A percentile compares a stretch with the other conserved stretches of the same genome.
phyloP scores from a whole-genome alignment of 495 filamentous ascomycete species.

The Podospora anserina region DNA sequence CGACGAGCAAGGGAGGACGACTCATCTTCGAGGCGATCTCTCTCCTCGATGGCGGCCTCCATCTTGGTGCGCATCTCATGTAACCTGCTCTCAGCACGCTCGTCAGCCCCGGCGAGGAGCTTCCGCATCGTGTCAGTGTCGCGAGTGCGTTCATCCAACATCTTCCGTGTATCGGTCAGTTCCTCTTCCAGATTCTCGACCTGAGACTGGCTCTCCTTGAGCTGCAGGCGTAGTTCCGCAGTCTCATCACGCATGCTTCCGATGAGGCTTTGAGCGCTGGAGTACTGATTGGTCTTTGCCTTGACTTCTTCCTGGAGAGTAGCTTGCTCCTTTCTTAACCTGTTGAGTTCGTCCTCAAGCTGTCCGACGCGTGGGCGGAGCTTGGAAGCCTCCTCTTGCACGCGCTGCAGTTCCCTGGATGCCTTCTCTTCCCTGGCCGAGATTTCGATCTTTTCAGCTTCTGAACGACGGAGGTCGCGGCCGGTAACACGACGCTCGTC shows the following conservation, averaged over 20 bases:
- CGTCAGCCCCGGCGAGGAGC: conserved; percentile 80
- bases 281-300: conserved; percentile 80
- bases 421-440: conserved; percentile 66
- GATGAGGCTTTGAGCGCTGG: conserved; percentile 78
- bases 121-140: conserved; percentile 95
- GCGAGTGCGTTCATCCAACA: conserved; percentile 87
- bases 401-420: conserved; percentile 61
- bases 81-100: conserved; percentile 71
- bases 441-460: conserved; percentile 74
- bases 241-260: conserved; percentile 90
- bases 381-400: conserved; percentile 64
- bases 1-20: conserved; percentile 71
- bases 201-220: conserved; percentile 82
- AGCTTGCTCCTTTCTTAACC: conserved; percentile 60
- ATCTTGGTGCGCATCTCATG: conserved; percentile 87
- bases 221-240: conserved; percentile 82
- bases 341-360: conserved; percentile 66
- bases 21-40: conserved; percentile 90
- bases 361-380: conserved; percentile 62
- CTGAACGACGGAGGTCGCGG: conserved; percentile 69
- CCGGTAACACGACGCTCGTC: conserved; percentile 66
- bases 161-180: conserved; percentile 77
- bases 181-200: conserved; percentile 92
- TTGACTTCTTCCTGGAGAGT: conserved; percentile 77
- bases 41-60: conserved; percentile 85